Evolutionary conservation across 345 rosid genomes (phyloP).

Genomic region (Ceriops zippeliana): DNA sequence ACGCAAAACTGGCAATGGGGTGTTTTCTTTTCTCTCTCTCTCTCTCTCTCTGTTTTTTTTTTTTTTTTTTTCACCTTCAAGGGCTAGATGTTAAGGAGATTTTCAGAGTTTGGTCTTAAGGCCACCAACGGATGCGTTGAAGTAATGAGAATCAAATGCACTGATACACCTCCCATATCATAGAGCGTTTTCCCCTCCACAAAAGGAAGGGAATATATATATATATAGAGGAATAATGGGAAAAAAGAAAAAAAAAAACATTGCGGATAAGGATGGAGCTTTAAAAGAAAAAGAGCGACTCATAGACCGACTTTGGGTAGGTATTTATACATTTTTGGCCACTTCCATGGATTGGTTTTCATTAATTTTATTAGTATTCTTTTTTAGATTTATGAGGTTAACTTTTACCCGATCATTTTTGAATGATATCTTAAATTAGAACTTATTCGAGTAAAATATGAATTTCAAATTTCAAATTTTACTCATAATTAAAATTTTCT

Average conservation of each 20-base stretch:
- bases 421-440: no score
- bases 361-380: not conserved
- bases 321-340: not conserved
- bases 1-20: no score
- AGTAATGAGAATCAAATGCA: constrained; percentile 13
- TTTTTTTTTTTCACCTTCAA: no score
- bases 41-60: no score
- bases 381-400: no score
- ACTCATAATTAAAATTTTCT: no score
- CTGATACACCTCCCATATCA: constrained; percentile 26
- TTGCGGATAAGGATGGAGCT: constrained; percentile 44
- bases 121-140: constrained; percentile 13
- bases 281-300: constrained; percentile 5
- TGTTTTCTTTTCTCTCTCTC: no score
- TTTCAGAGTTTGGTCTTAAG: constrained; percentile 8
- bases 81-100: no score
- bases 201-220: constrained; percentile 11
- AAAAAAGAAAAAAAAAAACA: not conserved
- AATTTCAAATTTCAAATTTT: no score
- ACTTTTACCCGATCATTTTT: no score
- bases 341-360: not conserved
- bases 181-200: not conserved
- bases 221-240: no score
- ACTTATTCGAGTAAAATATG: no score
- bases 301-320: not conserved